These are phyloP conservation scores for Coniochaeta hoffmannii DNA, from an alignment of 2,329 filamentous ascomycete species.

Conservation along the genomic window DNA sequence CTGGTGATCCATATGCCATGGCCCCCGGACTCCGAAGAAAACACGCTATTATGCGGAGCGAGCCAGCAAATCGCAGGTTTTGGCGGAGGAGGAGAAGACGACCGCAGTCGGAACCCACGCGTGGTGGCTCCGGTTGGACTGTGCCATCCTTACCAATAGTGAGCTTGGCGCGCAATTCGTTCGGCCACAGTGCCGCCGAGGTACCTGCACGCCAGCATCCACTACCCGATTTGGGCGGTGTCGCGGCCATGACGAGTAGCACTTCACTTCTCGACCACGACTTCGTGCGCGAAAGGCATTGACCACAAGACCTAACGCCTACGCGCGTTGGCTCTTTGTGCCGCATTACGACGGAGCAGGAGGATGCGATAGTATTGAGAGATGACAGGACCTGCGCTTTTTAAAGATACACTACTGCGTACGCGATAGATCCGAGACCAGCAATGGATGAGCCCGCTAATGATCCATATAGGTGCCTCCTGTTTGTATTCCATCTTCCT, in stretches of 20 bases:
- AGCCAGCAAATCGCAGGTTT: neutral
- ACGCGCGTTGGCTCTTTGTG: neutral
- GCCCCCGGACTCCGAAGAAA: neutral
- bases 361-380: neutral
- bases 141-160: conserved; percentile 17
- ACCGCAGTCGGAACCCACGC: conserved; percentile 1
- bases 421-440: neutral
- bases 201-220: conserved; percentile 9
- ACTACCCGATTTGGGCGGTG: neutral
- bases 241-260: neutral
- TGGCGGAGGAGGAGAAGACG: conserved; percentile 11
- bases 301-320: neutral
- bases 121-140: conserved; percentile 10
- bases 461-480: conserved; percentile 14
- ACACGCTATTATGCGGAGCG: neutral
- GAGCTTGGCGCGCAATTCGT: conserved; percentile 13
- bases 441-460: neutral
- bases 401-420: neutral
- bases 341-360: neutral
- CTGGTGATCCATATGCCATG: neutral
- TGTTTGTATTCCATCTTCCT: conserved; percentile 15
- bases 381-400: neutral
- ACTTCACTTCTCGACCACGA: neutral
- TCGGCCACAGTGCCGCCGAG: conserved; percentile 21
- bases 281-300: neutral